Conservation (phyloP, 2,329 filamentous ascomycete species). For the Penicillium janthinellum region DNA sequence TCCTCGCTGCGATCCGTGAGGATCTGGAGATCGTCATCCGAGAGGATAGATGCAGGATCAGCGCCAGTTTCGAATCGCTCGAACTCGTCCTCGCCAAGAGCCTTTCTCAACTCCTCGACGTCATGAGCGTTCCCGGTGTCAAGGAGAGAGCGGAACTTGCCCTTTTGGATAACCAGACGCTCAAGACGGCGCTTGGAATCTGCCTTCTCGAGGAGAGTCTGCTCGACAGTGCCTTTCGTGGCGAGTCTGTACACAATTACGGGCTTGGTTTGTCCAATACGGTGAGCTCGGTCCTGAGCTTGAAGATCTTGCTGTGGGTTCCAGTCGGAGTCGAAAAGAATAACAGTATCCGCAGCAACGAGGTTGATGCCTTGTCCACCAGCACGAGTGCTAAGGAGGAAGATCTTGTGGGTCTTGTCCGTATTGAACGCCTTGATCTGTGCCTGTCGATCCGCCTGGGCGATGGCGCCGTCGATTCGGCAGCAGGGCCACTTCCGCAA, state of each 20-base stretch:
- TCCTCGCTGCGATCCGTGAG: slow-evolving; percentile 74
- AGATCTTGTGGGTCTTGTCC: slow-evolving; percentile 68
- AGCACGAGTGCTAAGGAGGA: slow-evolving; percentile 85
- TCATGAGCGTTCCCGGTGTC: slow-evolving; percentile 58
- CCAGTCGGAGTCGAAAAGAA: slow-evolving; percentile 88
- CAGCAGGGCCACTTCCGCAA: slow-evolving; percentile 79
- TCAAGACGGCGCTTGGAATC: slow-evolving; percentile 90
- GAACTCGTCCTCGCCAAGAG: slow-evolving; percentile 73
- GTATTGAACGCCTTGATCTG: slow-evolving; percentile 76
- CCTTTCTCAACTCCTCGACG: slow-evolving; percentile 62
- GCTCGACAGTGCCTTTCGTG: slow-evolving; percentile 90
- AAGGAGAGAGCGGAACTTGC: slow-evolving; percentile 71
- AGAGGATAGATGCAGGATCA: slow-evolving; percentile 67
- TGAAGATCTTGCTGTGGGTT: slow-evolving; percentile 97
- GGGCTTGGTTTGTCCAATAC: slow-evolving; percentile 89
- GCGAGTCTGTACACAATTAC: slow-evolving; percentile 93
- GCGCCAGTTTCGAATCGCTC: slow-evolving; percentile 60
- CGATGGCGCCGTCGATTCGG: slow-evolving; percentile 86
- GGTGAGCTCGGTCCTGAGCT: slow-evolving; percentile 90
- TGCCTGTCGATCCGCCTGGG: slow-evolving; percentile 68
- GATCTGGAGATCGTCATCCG: slow-evolving; percentile 72
- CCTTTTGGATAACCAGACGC: slow-evolving; percentile 94
- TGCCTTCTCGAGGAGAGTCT: slow-evolving; percentile 80
- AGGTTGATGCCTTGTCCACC: slow-evolving; percentile 96
- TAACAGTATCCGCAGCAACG: slow-evolving; percentile 85